Percentiles rank a stretch among this genome's conserved stretches.
Evolutionary conservation across 2,329 filamentous ascomycete species (phyloP).

Genomic region (Daldinia sp.): DNA sequence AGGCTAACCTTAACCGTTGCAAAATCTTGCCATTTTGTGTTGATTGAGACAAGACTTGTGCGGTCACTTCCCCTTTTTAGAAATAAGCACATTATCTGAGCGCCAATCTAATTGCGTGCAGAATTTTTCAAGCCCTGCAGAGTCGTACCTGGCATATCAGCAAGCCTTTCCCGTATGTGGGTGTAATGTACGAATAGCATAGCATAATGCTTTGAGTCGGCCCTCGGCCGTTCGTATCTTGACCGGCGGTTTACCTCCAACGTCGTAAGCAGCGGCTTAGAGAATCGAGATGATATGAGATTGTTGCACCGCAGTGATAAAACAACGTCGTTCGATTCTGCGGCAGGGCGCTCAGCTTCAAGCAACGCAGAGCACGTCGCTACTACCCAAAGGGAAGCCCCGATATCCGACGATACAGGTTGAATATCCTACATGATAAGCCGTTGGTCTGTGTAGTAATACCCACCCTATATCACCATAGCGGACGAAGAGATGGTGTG

Average conservation of each 20-base stretch:
- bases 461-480: slow-evolving; percentile 17
- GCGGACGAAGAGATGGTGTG: slow-evolving; percentile 26
- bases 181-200: slow-evolving; percentile 7
- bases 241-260: slow-evolving; percentile 21
- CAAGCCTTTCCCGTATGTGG: slow-evolving; percentile 15
- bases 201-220: background rate
- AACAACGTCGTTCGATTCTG: slow-evolving; percentile 33
- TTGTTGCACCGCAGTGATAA: slow-evolving; percentile 26
- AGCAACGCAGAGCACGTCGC: slow-evolving; percentile 19
- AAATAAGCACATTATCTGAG: slow-evolving; percentile 43
- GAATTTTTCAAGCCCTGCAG: slow-evolving; percentile 22
- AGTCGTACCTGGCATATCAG: slow-evolving; percentile 36
- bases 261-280: background rate
- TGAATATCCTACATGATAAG: slow-evolving; percentile 16
- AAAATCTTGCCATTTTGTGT: slow-evolving; percentile 21
- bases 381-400: slow-evolving; percentile 19
- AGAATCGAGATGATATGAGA: slow-evolving; percentile 6
- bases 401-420: slow-evolving; percentile 15
- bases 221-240: slow-evolving; percentile 22
- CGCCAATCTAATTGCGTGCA: slow-evolving; percentile 38
- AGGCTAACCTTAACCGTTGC: slow-evolving; percentile 19
- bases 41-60: slow-evolving; percentile 26
- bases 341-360: slow-evolving; percentile 32
- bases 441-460: slow-evolving; percentile 20
- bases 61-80: slow-evolving; percentile 29